A percentile compares a stretch with the other conserved stretches of the same genome.
Evolutionary conservation across 164 flowering plant genomes (phyloP).

Genomic region (Litsea cubeba): DNA sequence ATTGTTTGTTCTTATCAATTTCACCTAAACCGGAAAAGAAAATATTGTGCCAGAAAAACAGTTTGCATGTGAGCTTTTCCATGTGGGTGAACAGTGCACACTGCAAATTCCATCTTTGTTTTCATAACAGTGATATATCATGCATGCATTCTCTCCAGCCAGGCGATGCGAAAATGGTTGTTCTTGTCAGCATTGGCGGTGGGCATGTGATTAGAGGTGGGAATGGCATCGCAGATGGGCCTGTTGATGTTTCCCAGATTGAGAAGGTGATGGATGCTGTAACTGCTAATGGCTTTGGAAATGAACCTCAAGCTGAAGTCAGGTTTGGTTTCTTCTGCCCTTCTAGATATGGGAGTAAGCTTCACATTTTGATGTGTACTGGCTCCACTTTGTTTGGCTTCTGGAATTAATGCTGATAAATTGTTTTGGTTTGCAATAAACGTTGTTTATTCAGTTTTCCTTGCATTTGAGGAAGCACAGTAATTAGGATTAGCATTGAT

Average conservation of each 20-base stretch:
- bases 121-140: too few relatives aligned
- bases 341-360: neutral
- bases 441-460: neutral
- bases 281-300: slow-evolving; percentile 30
- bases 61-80: neutral
- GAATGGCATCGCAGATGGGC: slow-evolving; percentile 73
- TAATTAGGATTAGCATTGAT: neutral
- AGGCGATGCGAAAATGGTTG: slow-evolving; percentile 69
- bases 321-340: slow-evolving; percentile 38
- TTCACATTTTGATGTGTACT: neutral
- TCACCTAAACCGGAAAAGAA: too few relatives aligned
- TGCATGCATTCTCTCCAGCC: slow-evolving; percentile 46
- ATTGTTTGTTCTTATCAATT: too few relatives aligned
- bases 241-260: slow-evolving; percentile 35
- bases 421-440: neutral
- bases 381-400: slow-evolving; percentile 1
- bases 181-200: slow-evolving; percentile 79
- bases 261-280: slow-evolving; percentile 42
- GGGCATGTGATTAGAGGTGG: slow-evolving; percentile 75
- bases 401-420: neutral
- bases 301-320: slow-evolving; percentile 45
- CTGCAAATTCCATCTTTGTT: neutral
- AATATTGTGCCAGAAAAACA: neutral
- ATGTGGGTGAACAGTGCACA: neutral
- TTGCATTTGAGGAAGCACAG: neutral